Evolutionary conservation across 208 protist genomes (phyloP).

Genomic region (Trichomonas tenax): DNA sequence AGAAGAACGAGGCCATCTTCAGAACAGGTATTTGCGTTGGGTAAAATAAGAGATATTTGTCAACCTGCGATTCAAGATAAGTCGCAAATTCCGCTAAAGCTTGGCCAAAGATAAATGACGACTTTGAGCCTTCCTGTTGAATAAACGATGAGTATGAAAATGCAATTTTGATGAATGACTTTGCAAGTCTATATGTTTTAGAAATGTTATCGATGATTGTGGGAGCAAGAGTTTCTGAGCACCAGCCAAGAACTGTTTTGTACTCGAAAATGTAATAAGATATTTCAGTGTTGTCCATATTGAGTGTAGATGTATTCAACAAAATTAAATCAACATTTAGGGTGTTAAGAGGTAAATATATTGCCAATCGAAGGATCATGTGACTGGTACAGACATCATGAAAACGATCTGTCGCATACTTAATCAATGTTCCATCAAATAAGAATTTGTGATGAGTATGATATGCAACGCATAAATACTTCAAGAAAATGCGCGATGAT

Average conservation of each 20-base stretch:
- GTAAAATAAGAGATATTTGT: neutral
- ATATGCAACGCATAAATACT: neutral
- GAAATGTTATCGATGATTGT: neutral
- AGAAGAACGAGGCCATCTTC: neutral
- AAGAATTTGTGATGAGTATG: neutral
- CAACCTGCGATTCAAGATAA: neutral
- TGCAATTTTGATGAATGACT: neutral
- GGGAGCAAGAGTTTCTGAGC: neutral
- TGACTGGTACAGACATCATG: neutral
- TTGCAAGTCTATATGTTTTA: neutral
- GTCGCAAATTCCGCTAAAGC: neutral
- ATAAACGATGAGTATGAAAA: neutral
- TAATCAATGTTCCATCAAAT: neutral
- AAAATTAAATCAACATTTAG: neutral
- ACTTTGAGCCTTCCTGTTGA: neutral
- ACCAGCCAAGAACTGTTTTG: neutral
- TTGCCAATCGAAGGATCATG: neutral
- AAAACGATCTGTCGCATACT: neutral
- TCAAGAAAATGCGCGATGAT: neutral
- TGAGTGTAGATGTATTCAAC: neutral
- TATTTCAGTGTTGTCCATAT: neutral
- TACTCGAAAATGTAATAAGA: neutral
- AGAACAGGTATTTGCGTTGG: neutral
- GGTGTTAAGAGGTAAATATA: neutral
- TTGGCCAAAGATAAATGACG: neutral